These are phyloP conservation scores for Acmispon strigosus DNA, from an alignment of 306 rosid genomes.

Conservation along the genomic window DNA sequence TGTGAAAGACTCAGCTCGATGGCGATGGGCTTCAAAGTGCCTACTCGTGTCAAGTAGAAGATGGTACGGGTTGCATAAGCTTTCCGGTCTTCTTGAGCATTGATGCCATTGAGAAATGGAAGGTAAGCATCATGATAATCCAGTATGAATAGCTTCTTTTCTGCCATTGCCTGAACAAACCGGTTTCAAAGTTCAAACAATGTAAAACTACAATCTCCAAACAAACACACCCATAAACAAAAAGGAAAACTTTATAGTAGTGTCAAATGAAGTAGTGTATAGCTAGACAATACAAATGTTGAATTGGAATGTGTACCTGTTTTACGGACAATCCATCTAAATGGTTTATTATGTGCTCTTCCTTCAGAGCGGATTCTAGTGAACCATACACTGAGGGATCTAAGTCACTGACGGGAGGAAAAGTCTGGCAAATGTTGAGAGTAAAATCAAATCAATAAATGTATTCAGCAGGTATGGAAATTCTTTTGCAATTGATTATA, in stretches of 20 bases:
- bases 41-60: conserved; percentile 9
- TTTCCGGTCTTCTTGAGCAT: conserved; percentile 21
- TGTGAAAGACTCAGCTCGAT: conserved; percentile 28
- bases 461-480: not conserved
- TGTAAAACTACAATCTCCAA: not conserved
- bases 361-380: conserved; percentile 34
- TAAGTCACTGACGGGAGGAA: conserved; percentile 36
- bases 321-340: conserved; percentile 32
- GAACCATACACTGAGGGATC: conserved; percentile 29
- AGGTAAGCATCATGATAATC: conserved; percentile 33
- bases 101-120: conserved; percentile 32
- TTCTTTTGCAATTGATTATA: not conserved
- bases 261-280: not conserved
- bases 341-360: conserved; percentile 29
- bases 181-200: not conserved
- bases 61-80: conserved; percentile 36
- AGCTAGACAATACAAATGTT: not conserved
- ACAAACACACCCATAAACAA: not conserved
- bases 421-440: conserved; percentile 3
- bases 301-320: conserved; percentile 15
- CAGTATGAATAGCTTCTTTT: conserved; percentile 27
- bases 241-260: not conserved
- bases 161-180: conserved; percentile 25
- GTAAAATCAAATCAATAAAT: not conserved
- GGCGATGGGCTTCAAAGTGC: conserved; percentile 34